phyloP scores from a whole-genome alignment of 306 rosid species.

The Lotus japonicus region DNA sequence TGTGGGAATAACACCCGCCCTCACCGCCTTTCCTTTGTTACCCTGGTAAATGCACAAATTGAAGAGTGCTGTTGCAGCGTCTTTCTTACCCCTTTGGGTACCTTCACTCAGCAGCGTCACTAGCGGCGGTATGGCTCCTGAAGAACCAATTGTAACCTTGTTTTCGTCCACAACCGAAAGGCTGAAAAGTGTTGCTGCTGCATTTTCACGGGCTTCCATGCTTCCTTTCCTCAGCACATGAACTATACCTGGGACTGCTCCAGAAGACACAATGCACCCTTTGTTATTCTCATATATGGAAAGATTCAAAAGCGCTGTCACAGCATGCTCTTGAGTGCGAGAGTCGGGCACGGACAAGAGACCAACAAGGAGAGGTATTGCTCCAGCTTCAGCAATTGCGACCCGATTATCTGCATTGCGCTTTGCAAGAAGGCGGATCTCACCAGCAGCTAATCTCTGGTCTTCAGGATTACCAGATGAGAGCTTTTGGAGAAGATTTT shows the following conservation, averaged over 20 bases:
- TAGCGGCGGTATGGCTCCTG: constrained; percentile 89
- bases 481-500: constrained; percentile 61
- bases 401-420: constrained; percentile 96
- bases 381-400: constrained; percentile 98
- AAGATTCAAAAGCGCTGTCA: constrained; percentile 95
- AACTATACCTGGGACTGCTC: constrained; percentile 94
- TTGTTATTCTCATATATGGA: constrained; percentile 91
- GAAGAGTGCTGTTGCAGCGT: constrained; percentile 97
- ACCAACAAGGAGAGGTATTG: constrained; percentile 78
- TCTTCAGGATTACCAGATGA: constrained; percentile 64
- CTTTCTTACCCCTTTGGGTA: constrained; percentile 95
- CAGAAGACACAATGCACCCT: constrained; percentile 70
- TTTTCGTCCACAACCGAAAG: constrained; percentile 94
- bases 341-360: constrained; percentile 79
- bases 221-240: constrained; percentile 88
- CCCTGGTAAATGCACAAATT: constrained; percentile 94
- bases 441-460: constrained; percentile 85
- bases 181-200: constrained; percentile 98
- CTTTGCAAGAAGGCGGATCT: constrained; percentile 96
- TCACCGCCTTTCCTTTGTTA: constrained; percentile 91
- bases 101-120: constrained; percentile 85
- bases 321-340: constrained; percentile 96
- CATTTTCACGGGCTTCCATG: constrained; percentile 99
- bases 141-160: constrained; percentile 77
- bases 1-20: constrained; percentile 92